Conservation (phyloP, 2,329 filamentous ascomycete genomes). For the Conoideocrella luteorostrata region DNA sequence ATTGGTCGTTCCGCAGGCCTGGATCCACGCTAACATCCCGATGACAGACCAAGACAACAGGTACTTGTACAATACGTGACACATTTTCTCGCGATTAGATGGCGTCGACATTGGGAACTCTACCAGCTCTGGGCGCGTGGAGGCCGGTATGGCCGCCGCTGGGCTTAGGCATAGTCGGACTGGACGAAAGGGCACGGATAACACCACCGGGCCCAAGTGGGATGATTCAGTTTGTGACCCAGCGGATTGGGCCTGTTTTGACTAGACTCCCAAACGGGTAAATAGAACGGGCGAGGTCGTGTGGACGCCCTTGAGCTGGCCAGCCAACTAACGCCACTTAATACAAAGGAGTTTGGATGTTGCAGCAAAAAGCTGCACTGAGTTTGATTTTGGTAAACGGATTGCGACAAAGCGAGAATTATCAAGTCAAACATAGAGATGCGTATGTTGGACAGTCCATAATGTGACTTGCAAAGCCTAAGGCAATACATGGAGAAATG, state of each 20-base stretch:
- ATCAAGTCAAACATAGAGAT: too few species aligned
- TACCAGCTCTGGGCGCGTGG: neutral
- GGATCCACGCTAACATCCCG: slow-evolving; percentile 5
- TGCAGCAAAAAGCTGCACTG: neutral
- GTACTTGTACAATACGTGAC: neutral
- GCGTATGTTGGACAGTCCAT: too few species aligned
- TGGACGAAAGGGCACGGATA: slow-evolving; percentile 8
- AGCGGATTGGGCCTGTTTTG: slow-evolving; percentile 1
- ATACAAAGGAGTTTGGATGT: slow-evolving; percentile 1
- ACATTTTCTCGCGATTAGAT: neutral
- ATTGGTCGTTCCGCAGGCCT: slow-evolving; percentile 5
- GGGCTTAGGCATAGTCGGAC: slow-evolving; percentile 3
- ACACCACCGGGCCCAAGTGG: slow-evolving; percentile 5
- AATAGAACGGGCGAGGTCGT: neutral
- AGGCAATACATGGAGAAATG: too few species aligned
- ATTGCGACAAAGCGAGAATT: too few species aligned
- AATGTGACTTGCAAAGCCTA: too few species aligned
- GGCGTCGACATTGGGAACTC: slow-evolving; percentile 1
- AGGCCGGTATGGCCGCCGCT: neutral
- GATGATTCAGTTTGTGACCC: slow-evolving; percentile 6
- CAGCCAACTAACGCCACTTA: neutral
- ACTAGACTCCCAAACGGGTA: neutral
- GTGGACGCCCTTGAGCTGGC: neutral
- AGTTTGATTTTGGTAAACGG: neutral
- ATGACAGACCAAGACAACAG: slow-evolving; percentile 5